Evolutionary conservation across 2,329 filamentous ascomycete species (phyloP).

Genomic region (Penicillium sp.): DNA sequence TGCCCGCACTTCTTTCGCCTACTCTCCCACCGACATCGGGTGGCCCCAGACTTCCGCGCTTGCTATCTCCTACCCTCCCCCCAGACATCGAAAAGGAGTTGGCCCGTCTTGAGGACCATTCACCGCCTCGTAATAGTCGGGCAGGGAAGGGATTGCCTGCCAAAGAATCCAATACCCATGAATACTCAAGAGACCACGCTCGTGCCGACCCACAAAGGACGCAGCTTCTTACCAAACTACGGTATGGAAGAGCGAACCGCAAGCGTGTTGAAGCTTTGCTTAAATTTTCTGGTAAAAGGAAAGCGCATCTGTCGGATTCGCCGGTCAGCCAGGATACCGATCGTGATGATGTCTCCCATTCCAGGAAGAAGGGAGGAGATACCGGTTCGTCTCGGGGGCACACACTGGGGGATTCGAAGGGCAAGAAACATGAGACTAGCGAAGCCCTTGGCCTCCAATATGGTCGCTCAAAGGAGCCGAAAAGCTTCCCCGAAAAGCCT

Average conservation of each 20-base stretch:
- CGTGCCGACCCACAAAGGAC: conserved; percentile 17
- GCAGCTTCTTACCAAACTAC: conserved; percentile 50
- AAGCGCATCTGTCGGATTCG: conserved; percentile 27
- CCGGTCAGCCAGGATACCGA: conserved; percentile 25
- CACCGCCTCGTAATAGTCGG: conserved; percentile 18
- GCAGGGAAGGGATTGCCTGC: conserved; percentile 3
- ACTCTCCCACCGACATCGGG: conserved; percentile 46
- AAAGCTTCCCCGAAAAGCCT: conserved; percentile 37
- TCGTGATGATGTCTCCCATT: conserved; percentile 21
- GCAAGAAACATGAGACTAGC: conserved; percentile 26
- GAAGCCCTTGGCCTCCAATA: conserved; percentile 27
- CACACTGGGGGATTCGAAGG: conserved; percentile 18
- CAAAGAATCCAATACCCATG: conserved; percentile 9
- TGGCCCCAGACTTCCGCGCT: conserved; percentile 48
- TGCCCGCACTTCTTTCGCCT: conserved; percentile 42
- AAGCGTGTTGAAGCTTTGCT: conserved; percentile 50
- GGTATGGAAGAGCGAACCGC: conserved; percentile 52
- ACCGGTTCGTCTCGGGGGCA: conserved; percentile 7
- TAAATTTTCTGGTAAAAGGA: conserved; percentile 45
- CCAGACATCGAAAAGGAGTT: conserved; percentile 56
- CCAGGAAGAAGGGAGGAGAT: conserved; percentile 21
- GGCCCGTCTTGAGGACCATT: conserved; percentile 42
- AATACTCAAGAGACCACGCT: conserved; percentile 9
- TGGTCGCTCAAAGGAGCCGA: conserved; percentile 39
- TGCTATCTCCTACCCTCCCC: conserved; percentile 60